A percentile compares a stretch with the other conserved stretches of the same genome.
These are phyloP conservation scores for Cadophora sp. DNA, from an alignment of 2,329 filamentous ascomycete genomes.

Conservation along the genomic window DNA sequence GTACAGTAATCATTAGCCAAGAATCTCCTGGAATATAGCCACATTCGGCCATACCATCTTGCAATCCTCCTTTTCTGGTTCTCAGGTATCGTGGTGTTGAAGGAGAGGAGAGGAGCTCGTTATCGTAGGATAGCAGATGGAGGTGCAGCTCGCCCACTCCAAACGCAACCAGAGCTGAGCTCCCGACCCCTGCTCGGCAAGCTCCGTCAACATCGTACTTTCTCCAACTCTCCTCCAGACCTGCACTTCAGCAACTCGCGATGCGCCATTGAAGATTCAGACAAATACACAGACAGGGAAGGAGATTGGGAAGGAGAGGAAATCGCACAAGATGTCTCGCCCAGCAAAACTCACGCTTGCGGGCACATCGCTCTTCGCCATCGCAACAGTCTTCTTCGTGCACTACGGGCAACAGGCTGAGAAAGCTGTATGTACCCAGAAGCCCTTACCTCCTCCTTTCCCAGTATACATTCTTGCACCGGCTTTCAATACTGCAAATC, in stretches of 20 bases:
- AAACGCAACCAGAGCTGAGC: slow-evolving; percentile 33
- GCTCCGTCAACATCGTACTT: slow-evolving; percentile 27
- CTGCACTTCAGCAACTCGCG: neutral
- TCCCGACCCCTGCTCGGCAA: slow-evolving; percentile 37
- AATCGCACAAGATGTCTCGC: slow-evolving; percentile 73
- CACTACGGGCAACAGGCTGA: slow-evolving; percentile 89
- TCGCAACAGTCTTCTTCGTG: slow-evolving; percentile 80
- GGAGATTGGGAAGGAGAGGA: neutral
- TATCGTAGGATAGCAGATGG: slow-evolving; percentile 29
- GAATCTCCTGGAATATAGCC: slow-evolving; percentile 1
- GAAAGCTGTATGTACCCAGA: slow-evolving; percentile 69
- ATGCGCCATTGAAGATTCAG: slow-evolving; percentile 3
- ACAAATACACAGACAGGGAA: neutral
- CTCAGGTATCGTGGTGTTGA: slow-evolving; percentile 25
- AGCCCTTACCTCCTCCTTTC: neutral
- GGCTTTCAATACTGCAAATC: neutral
- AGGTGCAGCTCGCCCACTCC: slow-evolving; percentile 24
- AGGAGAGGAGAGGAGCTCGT: slow-evolving; percentile 23
- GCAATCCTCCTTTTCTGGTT: slow-evolving; percentile 27
- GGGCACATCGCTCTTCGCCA: slow-evolving; percentile 77
- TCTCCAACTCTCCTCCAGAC: neutral
- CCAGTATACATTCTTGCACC: neutral
- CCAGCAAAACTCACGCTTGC: slow-evolving; percentile 87
- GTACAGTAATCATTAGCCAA: slow-evolving; percentile 37
- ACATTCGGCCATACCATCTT: slow-evolving; percentile 37